Evolutionary conservation across 192 early-diverging fungal genomes (phyloP), one percentile per base, ranked within the genome.

Genomic region (Funneliformis mosseae): DNA sequence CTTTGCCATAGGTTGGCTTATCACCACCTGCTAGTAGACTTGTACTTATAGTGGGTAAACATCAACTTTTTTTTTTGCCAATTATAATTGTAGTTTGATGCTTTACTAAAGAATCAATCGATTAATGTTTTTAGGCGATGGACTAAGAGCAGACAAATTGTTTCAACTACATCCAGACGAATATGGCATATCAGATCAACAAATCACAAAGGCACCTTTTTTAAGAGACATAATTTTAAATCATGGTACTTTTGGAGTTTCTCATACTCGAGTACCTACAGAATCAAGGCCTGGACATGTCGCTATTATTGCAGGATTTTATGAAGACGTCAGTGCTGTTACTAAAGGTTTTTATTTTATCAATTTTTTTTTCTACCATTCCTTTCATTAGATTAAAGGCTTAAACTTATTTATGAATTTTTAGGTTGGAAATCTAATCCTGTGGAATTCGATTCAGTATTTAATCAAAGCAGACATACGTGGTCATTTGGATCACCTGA

Each of bases 401-500:
- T 33, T 41, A 9, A 64, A 63, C 10, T 42, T 10, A 33, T 46
- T 64, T 9, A n/a, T 59, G 16, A 28, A 61, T 62, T n/a, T 38
- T 16, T 66, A 95, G 94, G 97, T 10, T 98, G 97, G 97, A 95
- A 95, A 83, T 95, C 93, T 92, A 98, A 97, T 84, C 96, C 96
- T 3, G 96, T 98, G 48, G 93, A 97, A 84, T 98, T 97, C 84
- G 97, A 98, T 82, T 97, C 96, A 4, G 90, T 97, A 25, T 98
- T 98, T 85, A 98, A 98, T 88, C 89, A 97, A 84, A 93, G 91
- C 69, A 83, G 91, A 67, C 94, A 98, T 83, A 97, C 97, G 0
- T 98, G 96, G 96, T 97, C 96, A 18, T 98, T 97, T 86, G 97
- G 97, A 27, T 96, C 96, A 67, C 97, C 97, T 23, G 97, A 98